phyloP scores from a whole-genome alignment of 108 stramenopile genomes.

The Nannochloropsis gaditana region DNA sequence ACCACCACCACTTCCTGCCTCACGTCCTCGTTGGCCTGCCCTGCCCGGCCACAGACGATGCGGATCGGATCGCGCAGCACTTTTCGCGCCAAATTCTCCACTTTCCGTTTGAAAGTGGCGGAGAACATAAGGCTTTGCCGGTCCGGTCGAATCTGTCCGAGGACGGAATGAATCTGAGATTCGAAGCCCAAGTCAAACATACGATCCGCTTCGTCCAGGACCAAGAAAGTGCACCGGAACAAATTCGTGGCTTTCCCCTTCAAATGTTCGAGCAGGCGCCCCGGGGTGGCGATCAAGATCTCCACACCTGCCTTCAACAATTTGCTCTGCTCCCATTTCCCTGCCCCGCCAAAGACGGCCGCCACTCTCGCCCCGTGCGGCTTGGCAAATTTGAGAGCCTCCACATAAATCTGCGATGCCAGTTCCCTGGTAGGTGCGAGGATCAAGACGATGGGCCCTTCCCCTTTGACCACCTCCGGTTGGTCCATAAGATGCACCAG shows the following conservation, averaged over 20 bases:
- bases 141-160: conserved; percentile 54
- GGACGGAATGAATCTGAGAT: conserved; percentile 84
- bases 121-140: conserved; percentile 94
- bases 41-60: conserved; percentile 47
- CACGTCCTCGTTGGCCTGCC: conserved; percentile 51
- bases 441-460: conserved; percentile 81
- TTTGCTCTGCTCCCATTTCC: conserved; percentile 56
- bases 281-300: conserved; percentile 90
- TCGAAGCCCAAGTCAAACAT: conserved; percentile 98
- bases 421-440: conserved; percentile 96
- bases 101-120: conserved; percentile 88
- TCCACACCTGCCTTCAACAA: conserved; percentile 88
- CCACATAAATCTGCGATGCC: conserved; percentile 90
- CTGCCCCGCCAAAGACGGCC: conserved; percentile 47
- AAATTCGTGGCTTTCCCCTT: conserved; percentile 80
- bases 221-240: conserved; percentile 68
- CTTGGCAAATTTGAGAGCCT: conserved; percentile 76
- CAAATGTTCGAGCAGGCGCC: conserved; percentile 81
- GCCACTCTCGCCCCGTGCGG: conserved; percentile 32
- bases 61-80: conserved; percentile 51
- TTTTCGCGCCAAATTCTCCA: conserved; percentile 59
- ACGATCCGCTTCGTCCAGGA: conserved; percentile 89
- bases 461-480: conserved; percentile 73
- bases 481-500: conserved; percentile 42
- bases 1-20: conserved; percentile 50